Evolutionary conservation across 306 rosid species (phyloP).

Genomic region (Acacia melanoxylon): DNA sequence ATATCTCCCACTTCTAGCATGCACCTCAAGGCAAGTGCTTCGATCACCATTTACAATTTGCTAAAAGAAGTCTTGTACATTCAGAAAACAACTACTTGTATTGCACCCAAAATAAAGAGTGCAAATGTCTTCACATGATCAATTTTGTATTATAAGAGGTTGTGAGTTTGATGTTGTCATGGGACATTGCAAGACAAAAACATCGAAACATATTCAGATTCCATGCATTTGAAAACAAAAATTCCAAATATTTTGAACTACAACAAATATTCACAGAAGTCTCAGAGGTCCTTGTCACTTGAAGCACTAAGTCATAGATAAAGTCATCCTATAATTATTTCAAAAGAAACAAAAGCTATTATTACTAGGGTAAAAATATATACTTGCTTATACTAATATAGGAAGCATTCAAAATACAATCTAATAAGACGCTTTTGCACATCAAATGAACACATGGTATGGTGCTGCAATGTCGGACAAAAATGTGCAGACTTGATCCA

Average conservation of each 20-base stretch:
- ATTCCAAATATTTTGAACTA: not conserved
- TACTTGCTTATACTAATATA: not conserved
- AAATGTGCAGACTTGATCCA: constrained; percentile 14
- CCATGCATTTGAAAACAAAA: not conserved
- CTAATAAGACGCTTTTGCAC: not conserved
- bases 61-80: not conserved
- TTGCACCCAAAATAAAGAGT: not conserved
- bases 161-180: not conserved
- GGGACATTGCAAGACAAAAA: not conserved
- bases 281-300: not conserved
- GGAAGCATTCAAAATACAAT: not conserved
- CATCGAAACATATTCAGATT: too few relatives aligned
- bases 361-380: not conserved
- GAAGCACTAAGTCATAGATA: not conserved
- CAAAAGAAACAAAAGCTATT: not conserved
- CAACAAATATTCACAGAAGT: not conserved
- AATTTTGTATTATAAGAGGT: not conserved
- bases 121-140: not conserved
- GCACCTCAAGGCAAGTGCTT: not conserved
- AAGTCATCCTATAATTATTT: not conserved
- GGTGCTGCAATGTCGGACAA: constrained; percentile 16
- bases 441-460: constrained; percentile 7
- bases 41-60: not conserved
- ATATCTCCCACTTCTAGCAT: not conserved
- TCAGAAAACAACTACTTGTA: not conserved